Base-by-base conservation (phyloP, 306 rosid genomes). In the Acacia melanoxylon region DNA sequence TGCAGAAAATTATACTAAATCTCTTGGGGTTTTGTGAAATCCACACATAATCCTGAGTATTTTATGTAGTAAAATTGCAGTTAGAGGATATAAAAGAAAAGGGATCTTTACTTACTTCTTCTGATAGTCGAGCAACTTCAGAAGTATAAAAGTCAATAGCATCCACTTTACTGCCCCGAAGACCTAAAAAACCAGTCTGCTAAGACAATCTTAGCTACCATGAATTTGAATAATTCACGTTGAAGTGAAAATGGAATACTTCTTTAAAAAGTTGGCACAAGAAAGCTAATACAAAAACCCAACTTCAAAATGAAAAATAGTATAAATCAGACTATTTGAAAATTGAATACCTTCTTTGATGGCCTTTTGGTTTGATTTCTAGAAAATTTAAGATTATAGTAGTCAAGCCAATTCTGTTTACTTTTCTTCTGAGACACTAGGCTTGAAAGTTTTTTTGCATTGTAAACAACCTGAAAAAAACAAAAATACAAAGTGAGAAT, bases 151-250 rank as follows among this genome's bases (percentile, higher is more conserved):
- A 91, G 77, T 93, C 92, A 66, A 95, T 92, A 4, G 97, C 93
- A 79, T 95, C 99, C 75, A 95, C 93, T 68, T 25, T 75, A 8
- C 62, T 87, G 11, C 99, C 98, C 20, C 94, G 91, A 42, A 95
- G 90, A 45, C 99, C 99, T 66, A 95, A 90, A 89, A 84, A 93
- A 75, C 98, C 97, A 87, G 97, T 93, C 99, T 95, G 97, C 88
- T 75, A 86, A 72, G 42, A 87, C 61, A 79, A 78, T 16, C 79
- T 78, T 68, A 85, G 68, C 70, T 33, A 70, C 22, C 42, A 52
- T 49, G 51, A 65, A 78, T 42, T 70, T 77, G 72, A 40, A 58
- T 66, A 40, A 63, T 46, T 83, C 48, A 77, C 24, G 66, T 80
- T 45, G 54, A 48, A 15, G 69, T 27, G 10, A 49, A 74, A 68